Conservation (phyloP, 345 rosid genomes). For the Eucalyptus caleyi region DNA sequence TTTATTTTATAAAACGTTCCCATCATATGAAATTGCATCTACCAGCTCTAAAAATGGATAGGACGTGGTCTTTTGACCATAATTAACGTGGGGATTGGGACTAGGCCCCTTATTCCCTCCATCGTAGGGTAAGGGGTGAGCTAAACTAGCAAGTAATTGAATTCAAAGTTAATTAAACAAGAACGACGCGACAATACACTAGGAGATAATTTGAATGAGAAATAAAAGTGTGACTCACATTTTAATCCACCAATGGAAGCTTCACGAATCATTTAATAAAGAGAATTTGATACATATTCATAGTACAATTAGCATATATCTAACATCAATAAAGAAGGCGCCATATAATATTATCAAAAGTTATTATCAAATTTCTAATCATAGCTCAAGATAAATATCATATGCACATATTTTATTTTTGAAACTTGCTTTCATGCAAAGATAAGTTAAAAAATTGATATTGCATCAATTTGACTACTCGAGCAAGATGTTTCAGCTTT, state of each 20-base stretch:
- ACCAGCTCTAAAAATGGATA: not conserved
- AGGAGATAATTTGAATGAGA: not conserved
- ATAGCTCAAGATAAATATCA: not conserved
- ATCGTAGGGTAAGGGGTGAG: not conserved
- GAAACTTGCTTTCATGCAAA: not conserved
- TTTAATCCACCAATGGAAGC: not conserved
- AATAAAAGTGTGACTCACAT: not conserved
- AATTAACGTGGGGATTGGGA: not conserved
- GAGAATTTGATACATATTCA: not conserved
- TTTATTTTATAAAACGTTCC: not conserved
- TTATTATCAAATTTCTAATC: not conserved
- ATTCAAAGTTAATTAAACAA: not conserved
- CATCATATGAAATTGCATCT: not conserved
- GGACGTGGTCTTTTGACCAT: not conserved
- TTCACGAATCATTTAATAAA: not conserved
- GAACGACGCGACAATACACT: rapidly evolving
- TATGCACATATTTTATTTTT: not conserved
- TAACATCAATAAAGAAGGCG: not conserved
- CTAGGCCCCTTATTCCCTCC: not conserved
- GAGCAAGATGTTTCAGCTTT: not conserved
- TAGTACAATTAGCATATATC: not conserved
- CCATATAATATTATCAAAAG: not conserved
- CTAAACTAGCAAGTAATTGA: not conserved
- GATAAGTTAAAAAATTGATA: not conserved
- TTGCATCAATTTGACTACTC: not conserved